Percentiles rank a stretch among this genome's conserved stretches.
Conservation (phyloP, 2,329 filamentous ascomycete species). For the Ophiostoma montium region DNA sequence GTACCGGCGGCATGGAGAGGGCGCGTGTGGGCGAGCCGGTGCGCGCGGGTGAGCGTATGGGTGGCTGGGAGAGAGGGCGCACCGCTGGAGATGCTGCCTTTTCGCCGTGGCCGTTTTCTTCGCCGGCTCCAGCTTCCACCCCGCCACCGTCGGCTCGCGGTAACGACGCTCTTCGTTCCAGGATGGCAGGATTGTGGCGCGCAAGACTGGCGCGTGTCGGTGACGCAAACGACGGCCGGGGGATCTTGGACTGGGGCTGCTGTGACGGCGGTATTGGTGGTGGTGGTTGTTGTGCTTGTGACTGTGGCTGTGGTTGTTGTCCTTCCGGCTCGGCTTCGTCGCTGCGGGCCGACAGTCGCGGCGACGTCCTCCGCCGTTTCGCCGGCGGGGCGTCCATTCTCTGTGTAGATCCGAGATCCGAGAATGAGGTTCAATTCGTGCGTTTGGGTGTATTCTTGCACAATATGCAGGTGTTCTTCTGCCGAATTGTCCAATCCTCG, state of each 20-base stretch:
- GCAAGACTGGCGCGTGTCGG: constrained; percentile 51
- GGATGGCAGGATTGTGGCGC: constrained; percentile 44
- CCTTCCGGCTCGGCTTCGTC: constrained; percentile 5
- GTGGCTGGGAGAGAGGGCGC: neutral
- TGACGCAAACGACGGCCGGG: constrained; percentile 48
- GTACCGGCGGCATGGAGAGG: neutral
- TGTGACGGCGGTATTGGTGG: constrained; percentile 2
- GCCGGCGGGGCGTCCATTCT: constrained; percentile 32
- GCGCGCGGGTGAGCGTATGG: constrained; percentile 2
- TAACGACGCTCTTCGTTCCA: constrained; percentile 23
- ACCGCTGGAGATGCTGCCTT: constrained; percentile 11
- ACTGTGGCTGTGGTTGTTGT: neutral
- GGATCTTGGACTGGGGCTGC: constrained; percentile 10
- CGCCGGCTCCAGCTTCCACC: constrained; percentile 12
- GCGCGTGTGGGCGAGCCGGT: neutral
- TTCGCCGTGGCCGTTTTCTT: constrained; percentile 19
- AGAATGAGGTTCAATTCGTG: neutral
- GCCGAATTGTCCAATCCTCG: no score
- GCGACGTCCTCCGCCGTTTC: constrained; percentile 51
- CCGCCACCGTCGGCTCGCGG: constrained; percentile 11
- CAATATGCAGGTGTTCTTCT: neutral
- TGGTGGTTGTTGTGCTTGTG: neutral
- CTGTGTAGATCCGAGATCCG: neutral
- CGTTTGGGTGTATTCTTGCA: neutral
- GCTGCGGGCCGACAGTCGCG: constrained; percentile 29